phyloP scores from a whole-genome alignment of 164 flowering plant species.

The Saururus chinensis region DNA sequence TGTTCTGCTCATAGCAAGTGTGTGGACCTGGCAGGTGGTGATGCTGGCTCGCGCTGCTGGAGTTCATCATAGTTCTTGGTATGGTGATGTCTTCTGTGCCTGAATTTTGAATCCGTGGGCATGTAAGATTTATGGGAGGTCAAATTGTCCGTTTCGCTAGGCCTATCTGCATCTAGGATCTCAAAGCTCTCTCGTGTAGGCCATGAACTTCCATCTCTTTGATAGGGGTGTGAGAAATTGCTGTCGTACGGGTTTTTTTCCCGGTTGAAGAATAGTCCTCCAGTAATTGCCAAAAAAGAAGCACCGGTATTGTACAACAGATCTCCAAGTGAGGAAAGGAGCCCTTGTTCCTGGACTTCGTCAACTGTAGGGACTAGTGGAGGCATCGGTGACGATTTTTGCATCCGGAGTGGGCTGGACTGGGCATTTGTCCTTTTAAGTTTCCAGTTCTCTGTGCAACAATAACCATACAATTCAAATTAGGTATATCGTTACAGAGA shows the following conservation, averaged over 20 bases:
- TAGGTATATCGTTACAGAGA: not conserved
- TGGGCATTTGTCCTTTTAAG: constrained; percentile 12
- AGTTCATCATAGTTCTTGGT: constrained; percentile 46
- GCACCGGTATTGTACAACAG: constrained; percentile 42
- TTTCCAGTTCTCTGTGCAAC: constrained; percentile 20
- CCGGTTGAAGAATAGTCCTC: constrained; percentile 49
- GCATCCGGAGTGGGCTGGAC: constrained; percentile 26
- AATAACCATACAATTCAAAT: not conserved
- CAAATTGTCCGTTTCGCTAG: constrained; percentile 64
- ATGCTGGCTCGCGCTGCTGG: constrained; percentile 19
- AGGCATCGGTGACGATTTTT: constrained; percentile 55
- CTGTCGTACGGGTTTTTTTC: constrained; percentile 20
- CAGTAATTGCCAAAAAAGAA: constrained; percentile 38
- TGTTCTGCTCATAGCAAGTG: constrained; percentile 60
- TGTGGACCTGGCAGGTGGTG: constrained; percentile 45
- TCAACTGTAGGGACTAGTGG: constrained; percentile 64
- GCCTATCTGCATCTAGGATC: constrained; percentile 74
- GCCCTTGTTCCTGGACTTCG: constrained; percentile 46
- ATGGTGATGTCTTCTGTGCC: constrained; percentile 46
- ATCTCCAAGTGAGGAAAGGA: constrained; percentile 36
- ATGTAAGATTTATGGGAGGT: constrained; percentile 79
- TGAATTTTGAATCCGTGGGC: constrained; percentile 54
- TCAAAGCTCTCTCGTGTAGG: constrained; percentile 78
- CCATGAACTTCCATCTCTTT: constrained; percentile 36
- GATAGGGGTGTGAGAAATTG: constrained; percentile 18